Evolutionary conservation across 139 green algal genomes (phyloP).

Genomic region (Astrephomene gubernaculifera): DNA sequence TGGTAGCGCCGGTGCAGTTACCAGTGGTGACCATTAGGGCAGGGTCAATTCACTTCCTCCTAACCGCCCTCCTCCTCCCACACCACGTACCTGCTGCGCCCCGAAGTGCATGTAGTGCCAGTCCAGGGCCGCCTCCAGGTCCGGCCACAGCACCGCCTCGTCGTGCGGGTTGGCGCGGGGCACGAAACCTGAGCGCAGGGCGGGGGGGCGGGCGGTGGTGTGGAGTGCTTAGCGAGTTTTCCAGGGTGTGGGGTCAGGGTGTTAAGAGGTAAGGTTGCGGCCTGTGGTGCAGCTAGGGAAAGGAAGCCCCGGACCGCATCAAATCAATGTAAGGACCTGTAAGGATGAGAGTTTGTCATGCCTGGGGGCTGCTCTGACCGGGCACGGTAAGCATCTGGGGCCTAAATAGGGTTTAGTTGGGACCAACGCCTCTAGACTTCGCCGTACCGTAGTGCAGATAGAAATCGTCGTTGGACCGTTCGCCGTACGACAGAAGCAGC

Average conservation of each 20-base stretch:
- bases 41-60: background rate
- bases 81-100: background rate
- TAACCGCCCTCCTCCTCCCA: background rate
- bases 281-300: too few species aligned
- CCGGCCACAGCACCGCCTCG: conserved; percentile 51
- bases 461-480: conserved; percentile 89
- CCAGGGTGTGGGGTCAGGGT: too few species aligned
- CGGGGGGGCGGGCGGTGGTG: too few species aligned
- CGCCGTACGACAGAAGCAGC: conserved; percentile 79
- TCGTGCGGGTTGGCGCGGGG: conserved; percentile 53
- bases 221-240: too few species aligned
- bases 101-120: conserved; percentile 49
- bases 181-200: conserved; percentile 39
- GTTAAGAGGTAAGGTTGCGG: too few species aligned
- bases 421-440: too few species aligned
- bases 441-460: conserved; percentile 62
- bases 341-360: too few species aligned
- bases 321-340: too few species aligned
- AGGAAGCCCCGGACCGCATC: too few species aligned
- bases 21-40: background rate
- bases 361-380: too few species aligned
- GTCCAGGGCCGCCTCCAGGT: conserved; percentile 57
- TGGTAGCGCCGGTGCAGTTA: background rate
- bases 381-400: too few species aligned
- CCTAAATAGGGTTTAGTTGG: too few species aligned